Evolutionary conservation across 495 filamentous ascomycete genomes (phyloP).

Genomic region (Podospora pseudocomata): DNA sequence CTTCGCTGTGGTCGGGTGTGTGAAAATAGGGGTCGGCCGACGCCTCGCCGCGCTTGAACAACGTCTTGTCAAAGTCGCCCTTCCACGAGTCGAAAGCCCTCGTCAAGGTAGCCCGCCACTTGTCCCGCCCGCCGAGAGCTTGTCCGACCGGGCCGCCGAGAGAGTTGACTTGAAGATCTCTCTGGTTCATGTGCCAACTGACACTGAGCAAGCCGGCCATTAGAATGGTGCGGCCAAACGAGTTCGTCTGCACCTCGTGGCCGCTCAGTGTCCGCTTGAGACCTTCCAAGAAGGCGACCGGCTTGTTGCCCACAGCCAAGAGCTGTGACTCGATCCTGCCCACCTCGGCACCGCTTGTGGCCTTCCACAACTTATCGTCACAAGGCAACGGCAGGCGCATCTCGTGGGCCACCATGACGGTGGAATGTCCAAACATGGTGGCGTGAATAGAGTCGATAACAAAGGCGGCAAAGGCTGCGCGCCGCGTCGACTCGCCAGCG

Average conservation of each 20-base stretch:
- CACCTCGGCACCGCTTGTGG: slow-evolving; percentile 84
- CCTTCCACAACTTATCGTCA: slow-evolving; percentile 91
- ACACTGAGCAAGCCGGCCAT: slow-evolving; percentile 94
- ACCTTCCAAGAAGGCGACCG: slow-evolving; percentile 84
- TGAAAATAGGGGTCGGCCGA: slow-evolving; percentile 48
- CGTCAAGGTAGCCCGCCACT: slow-evolving; percentile 85
- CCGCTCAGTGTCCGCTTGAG: slow-evolving; percentile 86
- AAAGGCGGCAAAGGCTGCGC: slow-evolving; percentile 92
- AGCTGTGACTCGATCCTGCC: slow-evolving; percentile 80
- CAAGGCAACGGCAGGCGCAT: slow-evolving; percentile 89
- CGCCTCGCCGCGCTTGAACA: slow-evolving; percentile 46
- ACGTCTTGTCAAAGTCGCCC: slow-evolving; percentile 80
- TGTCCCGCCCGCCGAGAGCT: slow-evolving; percentile 83
- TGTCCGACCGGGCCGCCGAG: slow-evolving; percentile 68
- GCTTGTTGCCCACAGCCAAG: slow-evolving; percentile 77
- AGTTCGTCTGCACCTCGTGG: slow-evolving; percentile 84
- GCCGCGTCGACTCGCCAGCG: slow-evolving; percentile 83
- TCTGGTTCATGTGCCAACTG: slow-evolving; percentile 96
- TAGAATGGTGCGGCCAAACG: slow-evolving; percentile 90
- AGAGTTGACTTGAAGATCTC: slow-evolving; percentile 89
- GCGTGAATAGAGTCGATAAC: slow-evolving; percentile 94
- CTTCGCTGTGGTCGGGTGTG: slow-evolving; percentile 48
- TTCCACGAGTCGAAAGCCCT: slow-evolving; percentile 95
- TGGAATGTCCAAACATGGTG: slow-evolving; percentile 97
- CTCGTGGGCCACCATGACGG: slow-evolving; percentile 96